Evolutionary conservation across 2,329 filamentous ascomycete genomes (phyloP).

Genomic region (Orbilia oligospora): DNA sequence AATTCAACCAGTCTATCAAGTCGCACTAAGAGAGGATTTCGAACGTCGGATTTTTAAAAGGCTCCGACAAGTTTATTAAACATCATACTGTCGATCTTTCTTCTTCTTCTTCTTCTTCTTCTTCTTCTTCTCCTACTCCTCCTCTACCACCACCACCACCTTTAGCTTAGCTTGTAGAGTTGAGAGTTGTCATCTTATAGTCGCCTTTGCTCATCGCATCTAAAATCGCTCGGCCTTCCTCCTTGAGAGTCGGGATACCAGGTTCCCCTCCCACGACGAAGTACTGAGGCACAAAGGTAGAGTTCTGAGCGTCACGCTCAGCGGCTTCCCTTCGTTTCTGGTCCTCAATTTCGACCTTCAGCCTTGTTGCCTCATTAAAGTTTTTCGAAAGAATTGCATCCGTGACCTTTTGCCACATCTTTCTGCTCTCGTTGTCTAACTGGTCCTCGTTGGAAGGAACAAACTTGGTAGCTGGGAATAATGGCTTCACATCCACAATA

Average conservation of each 20-base stretch:
- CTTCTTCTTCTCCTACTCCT: neutral
- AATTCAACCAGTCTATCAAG: slow-evolving; percentile 39
- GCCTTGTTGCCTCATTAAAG: slow-evolving; percentile 83
- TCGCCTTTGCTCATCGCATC: slow-evolving; percentile 49
- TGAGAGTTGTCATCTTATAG: slow-evolving; percentile 62
- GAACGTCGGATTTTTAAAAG: neutral
- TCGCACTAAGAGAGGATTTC: slow-evolving; percentile 19
- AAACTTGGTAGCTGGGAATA: slow-evolving; percentile 82
- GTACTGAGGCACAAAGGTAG: slow-evolving; percentile 87
- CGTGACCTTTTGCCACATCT: slow-evolving; percentile 89
- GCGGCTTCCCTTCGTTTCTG: slow-evolving; percentile 86
- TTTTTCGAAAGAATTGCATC: slow-evolving; percentile 86
- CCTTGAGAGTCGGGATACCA: slow-evolving; percentile 51
- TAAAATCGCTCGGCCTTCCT: slow-evolving; percentile 42
- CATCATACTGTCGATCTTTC: slow-evolving; percentile 16
- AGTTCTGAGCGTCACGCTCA: slow-evolving; percentile 78
- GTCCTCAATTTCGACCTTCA: slow-evolving; percentile 95
- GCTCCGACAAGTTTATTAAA: slow-evolving; percentile 14
- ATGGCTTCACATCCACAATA: slow-evolving; percentile 88
- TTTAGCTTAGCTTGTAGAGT: slow-evolving; percentile 54
- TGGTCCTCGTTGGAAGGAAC: slow-evolving; percentile 83
- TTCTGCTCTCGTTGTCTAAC: slow-evolving; percentile 88
- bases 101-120: neutral
- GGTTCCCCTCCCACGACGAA: slow-evolving; percentile 72
- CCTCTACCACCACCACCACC: too few relatives aligned